Conservation (phyloP, 1,139 yeast genomes). For the Debaryomyces nepalensis region DNA sequence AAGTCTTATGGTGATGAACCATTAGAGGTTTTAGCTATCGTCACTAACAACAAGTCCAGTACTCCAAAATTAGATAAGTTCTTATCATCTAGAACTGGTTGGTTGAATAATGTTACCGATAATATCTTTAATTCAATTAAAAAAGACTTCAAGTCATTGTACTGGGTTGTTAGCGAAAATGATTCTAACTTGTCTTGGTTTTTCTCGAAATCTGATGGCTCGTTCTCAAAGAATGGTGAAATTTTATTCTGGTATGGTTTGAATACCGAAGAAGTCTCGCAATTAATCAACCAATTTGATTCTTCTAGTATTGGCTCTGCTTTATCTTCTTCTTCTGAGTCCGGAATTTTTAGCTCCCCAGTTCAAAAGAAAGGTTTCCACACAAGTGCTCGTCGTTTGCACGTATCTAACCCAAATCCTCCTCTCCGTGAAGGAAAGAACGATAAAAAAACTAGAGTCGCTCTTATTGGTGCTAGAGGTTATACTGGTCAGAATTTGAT, state of each 20-base stretch:
- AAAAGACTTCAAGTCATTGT: slow-evolving; percentile 72
- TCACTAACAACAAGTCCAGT: slow-evolving; percentile 45
- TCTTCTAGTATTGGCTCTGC: slow-evolving; percentile 40
- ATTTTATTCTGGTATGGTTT: slow-evolving; percentile 96
- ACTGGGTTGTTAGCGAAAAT: slow-evolving; percentile 90
- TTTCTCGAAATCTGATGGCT: slow-evolving; percentile 92
- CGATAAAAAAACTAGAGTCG: slow-evolving; percentile 69
- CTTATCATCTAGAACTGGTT: slow-evolving; percentile 85
- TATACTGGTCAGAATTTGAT: slow-evolving; percentile 94
- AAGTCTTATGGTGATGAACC: slow-evolving; percentile 95
- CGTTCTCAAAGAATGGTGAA: slow-evolving; percentile 86
- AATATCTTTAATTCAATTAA: slow-evolving; percentile 84
- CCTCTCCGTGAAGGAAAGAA: slow-evolving; percentile 68
- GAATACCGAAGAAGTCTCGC: slow-evolving; percentile 63
- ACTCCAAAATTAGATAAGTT: slow-evolving; percentile 86
- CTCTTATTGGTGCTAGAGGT: slow-evolving; percentile 98
- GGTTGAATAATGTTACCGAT: slow-evolving; percentile 97
- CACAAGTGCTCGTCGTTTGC: slow-evolving; percentile 20
- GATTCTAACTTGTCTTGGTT: slow-evolving; percentile 93
- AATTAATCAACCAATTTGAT: slow-evolving; percentile 69
- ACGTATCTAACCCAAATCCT: slow-evolving; percentile 67
- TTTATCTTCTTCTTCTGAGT: slow-evolving; percentile 44
- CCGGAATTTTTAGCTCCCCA: slow-evolving; percentile 45
- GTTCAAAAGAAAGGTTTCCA: slow-evolving; percentile 49
- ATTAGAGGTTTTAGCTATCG: slow-evolving; percentile 89